A percentile compares a stretch with the other conserved stretches of the same genome.
These are phyloP conservation scores for Asclepias syriaca DNA, from an alignment of 257 asterid genomes.

Conservation along the genomic window DNA sequence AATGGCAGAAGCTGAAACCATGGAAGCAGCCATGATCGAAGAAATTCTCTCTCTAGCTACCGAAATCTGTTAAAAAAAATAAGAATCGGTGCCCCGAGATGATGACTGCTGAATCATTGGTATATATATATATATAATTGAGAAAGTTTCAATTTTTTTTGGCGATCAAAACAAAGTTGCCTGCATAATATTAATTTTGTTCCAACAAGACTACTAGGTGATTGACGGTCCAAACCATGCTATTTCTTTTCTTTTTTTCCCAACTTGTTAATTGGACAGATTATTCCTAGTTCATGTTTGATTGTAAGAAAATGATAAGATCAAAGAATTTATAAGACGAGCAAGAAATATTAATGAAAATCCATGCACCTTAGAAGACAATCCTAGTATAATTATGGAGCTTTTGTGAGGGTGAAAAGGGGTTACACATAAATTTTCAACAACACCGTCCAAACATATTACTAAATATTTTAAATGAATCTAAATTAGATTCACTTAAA, in stretches of 20 bases:
- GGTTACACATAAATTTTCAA: no score
- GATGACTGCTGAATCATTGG: not conserved
- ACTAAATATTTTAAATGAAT: no score
- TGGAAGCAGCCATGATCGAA: slow-evolving; percentile 38
- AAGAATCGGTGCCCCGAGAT: not conserved
- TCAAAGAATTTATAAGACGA: no score
- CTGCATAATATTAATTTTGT: slow-evolving; percentile 1
- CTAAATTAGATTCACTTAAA: no score
- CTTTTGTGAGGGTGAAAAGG: no score
- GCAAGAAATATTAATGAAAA: not conserved
- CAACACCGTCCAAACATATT: no score
- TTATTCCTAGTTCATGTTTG: not conserved
- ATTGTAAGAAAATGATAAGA: no score
- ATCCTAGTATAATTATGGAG: no score
- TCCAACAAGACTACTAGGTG: not conserved
- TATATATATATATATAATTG: not conserved
- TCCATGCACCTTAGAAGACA: no score
- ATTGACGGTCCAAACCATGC: slow-evolving; percentile 9
- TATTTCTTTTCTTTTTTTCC: not conserved
- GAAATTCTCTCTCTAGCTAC: not conserved
- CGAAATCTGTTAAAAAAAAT: no score
- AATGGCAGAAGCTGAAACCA: slow-evolving; percentile 21
- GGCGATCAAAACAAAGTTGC: slow-evolving; percentile 13
- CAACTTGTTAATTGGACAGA: not conserved
- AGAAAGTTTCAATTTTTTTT: not conserved